Conservation (phyloP, 1,284 basidiomycete species). For the Singerocomus inundabilis region DNA sequence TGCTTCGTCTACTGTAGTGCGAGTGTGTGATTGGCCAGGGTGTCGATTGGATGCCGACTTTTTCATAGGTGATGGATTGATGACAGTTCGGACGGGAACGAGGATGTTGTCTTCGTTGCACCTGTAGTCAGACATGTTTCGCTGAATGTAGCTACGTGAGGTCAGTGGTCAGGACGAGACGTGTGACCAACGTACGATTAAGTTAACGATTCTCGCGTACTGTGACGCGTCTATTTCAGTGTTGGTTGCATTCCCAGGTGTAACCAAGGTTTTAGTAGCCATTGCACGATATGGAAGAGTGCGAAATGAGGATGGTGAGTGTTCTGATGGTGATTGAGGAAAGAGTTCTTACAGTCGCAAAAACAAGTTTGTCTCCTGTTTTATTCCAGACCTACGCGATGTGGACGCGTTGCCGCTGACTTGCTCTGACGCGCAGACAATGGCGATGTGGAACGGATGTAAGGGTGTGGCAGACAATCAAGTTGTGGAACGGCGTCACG, state of each 20-base stretch:
- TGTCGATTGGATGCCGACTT: slow-evolving; percentile 1
- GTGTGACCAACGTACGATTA: background rate
- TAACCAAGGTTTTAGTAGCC: background rate
- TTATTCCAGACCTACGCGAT: background rate
- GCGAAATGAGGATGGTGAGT: background rate
- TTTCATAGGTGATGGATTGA: slow-evolving; percentile 5
- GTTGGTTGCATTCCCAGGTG: background rate
- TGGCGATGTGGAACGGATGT: too few species aligned
- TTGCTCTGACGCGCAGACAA: too few species aligned
- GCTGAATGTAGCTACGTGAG: background rate
- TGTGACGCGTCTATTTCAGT: background rate
- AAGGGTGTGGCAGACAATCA: too few species aligned
- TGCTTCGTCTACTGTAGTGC: background rate
- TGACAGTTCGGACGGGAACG: background rate
- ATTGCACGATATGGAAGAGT: background rate
- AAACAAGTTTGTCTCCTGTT: too few species aligned
- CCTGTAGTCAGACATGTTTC: background rate
- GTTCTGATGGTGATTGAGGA: background rate
- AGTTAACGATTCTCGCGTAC: background rate
- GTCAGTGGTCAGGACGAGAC: too few species aligned
- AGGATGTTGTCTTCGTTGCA: background rate
- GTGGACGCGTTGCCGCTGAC: too few species aligned
- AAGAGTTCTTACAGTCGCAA: too few species aligned
- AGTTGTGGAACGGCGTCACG: too few species aligned
- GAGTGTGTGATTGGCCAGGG: slow-evolving; percentile 1